These are phyloP conservation scores for Mycena leptocephala DNA, from an alignment of 768 basidiomycete species.

Conservation along the genomic window DNA sequence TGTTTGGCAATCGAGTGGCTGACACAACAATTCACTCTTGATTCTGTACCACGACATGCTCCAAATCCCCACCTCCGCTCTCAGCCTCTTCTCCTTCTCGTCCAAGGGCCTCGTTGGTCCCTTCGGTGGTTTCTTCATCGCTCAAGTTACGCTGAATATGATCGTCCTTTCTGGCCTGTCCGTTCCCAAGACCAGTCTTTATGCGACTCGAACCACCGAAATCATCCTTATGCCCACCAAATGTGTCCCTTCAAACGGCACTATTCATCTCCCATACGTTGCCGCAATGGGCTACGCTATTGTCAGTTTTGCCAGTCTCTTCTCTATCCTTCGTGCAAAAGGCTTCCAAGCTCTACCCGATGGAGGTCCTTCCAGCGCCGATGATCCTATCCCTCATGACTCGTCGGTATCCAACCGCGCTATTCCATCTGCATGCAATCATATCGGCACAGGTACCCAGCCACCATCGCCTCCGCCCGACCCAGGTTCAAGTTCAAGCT, in stretches of 20 bases:
- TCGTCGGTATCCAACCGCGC: too few relatives aligned
- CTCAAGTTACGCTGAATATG: neutral
- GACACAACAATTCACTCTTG: neutral
- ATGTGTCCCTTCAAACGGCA: neutral
- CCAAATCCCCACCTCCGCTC: conserved; percentile 4
- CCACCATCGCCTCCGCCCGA: conserved; percentile 2
- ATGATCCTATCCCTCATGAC: too few relatives aligned
- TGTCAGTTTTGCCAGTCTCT: too few relatives aligned
- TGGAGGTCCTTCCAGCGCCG: too few relatives aligned
- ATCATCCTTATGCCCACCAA: neutral
- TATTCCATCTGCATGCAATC: too few relatives aligned
- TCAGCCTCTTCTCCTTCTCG: neutral
- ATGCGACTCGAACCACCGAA: neutral
- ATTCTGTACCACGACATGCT: conserved; percentile 22
- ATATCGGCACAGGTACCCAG: neutral
- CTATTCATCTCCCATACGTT: too few relatives aligned
- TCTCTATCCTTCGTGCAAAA: conserved; percentile 8
- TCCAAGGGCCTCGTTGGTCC: conserved; percentile 7
- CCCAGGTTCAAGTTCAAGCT: neutral
- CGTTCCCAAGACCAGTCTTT: neutral
- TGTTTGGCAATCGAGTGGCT: neutral
- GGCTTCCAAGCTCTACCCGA: neutral
- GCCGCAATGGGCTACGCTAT: too few relatives aligned
- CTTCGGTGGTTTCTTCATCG: conserved; percentile 6
- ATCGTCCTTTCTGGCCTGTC: neutral